phyloP scores from a whole-genome alignment of 352 stramenopile species.

The Phytophthora melonis region DNA sequence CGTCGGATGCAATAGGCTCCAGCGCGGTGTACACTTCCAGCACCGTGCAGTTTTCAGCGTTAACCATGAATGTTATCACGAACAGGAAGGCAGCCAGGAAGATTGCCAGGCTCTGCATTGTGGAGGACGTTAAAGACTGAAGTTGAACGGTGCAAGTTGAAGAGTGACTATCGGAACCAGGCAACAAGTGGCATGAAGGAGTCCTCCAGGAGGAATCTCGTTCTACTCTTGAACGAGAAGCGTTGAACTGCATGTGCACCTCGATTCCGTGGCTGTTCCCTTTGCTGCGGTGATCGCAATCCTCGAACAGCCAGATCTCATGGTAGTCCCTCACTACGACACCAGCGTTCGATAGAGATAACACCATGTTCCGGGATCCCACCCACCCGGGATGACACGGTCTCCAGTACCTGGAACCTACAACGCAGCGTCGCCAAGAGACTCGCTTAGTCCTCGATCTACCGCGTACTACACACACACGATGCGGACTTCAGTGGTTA shows the following conservation, averaged over 20 bases:
- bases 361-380: slow-evolving; percentile 5
- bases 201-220: no score
- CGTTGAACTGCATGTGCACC: neutral
- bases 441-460: slow-evolving; percentile 22
- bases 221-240: no score
- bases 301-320: slow-evolving; percentile 4
- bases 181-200: no score
- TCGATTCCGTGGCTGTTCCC: neutral
- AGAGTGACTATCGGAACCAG: slow-evolving; percentile 8
- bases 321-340: neutral
- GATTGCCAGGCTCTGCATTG: slow-evolving; percentile 7
- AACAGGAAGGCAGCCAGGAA: slow-evolving; percentile 13
- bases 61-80: neutral
- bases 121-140: neutral
- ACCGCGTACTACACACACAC: slow-evolving; percentile 4
- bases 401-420: neutral
- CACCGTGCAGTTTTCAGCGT: slow-evolving; percentile 27
- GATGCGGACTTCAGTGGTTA: slow-evolving; percentile 12
- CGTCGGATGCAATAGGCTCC: slow-evolving; percentile 7
- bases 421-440: neutral
- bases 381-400: slow-evolving; percentile 13
- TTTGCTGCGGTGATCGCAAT: neutral
- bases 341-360: neutral
- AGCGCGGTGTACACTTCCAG: slow-evolving; percentile 6
- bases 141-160: slow-evolving; percentile 10